Evolutionary conservation across 2,329 filamentous ascomycete species (phyloP), one percentile per base, ranked within the genome.

Genomic region (Claviceps sp.): DNA sequence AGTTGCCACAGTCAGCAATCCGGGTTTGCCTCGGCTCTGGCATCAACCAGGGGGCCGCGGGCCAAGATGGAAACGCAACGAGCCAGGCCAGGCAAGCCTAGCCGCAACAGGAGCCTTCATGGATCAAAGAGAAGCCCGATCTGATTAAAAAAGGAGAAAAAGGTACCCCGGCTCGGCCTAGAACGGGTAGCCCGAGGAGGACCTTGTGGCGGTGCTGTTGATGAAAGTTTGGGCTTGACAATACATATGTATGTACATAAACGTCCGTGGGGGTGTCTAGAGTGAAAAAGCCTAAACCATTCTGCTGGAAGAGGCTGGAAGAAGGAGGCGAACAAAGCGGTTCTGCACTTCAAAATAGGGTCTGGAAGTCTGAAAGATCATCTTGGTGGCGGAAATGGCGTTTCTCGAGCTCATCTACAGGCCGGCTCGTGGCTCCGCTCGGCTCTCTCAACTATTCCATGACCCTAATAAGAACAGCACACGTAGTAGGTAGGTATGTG

Each of bases 311-410:
- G 8, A 29, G 26, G 26, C 26, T 29, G 26, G 26, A 29, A 29
- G 26, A 8, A 29, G 2, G 26, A 29, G 47, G 37, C 39, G 47
- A 36, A 49, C 39, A 44, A 49, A 44, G 39, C 34, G 39, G 44
- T 45, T 49, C 45, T 48, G 47, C 44, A 47, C 38, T 51, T 50
- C 48, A 2, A 47, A 29, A 50, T 47, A 54, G 46, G 51, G n/a
- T n/a, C n/a, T n/a, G n/a, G n/a, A n/a, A n/a, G 44, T 56, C 54
- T 40, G 48, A 52, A 26, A 26, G 34, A 17, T 11, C 50, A 57
- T 56, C 5, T 38, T 37, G 59, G 57, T 62, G 62, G 59, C 61
- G 61, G 60, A 59, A 49, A 47, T 44, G 51, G 39, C 47, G 46
- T 47, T 50, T 50, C 39, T 38, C 7, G 40, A 37, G 29, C 26